These are phyloP conservation scores for Stagonosporopsis vannaccii DNA, from an alignment of 2,329 filamentous ascomycete genomes.

Conservation along the genomic window DNA sequence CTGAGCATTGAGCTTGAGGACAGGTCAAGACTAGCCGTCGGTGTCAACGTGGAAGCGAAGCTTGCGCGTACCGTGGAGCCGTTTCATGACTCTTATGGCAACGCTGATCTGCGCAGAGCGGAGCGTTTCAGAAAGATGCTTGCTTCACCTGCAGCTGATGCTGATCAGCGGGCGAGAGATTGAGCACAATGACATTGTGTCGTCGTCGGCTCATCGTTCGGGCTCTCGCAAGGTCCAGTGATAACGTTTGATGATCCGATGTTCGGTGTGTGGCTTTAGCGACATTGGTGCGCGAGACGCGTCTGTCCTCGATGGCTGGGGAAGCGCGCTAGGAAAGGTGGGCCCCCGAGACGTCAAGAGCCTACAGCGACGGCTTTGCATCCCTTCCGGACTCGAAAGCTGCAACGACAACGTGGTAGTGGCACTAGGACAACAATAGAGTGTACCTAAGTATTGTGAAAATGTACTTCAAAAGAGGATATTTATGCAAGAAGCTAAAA, in stretches of 20 bases:
- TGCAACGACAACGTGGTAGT: background rate
- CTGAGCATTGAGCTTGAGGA: conserved; percentile 8
- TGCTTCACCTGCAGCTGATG: background rate
- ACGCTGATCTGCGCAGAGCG: conserved; percentile 6
- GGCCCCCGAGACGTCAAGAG: background rate
- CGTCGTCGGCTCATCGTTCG: conserved; percentile 3
- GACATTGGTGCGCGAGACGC: background rate
- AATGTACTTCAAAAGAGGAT: background rate
- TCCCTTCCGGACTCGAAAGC: background rate
- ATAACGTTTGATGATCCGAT: background rate
- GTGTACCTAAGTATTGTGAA: background rate
- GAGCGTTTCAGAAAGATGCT: conserved; percentile 8
- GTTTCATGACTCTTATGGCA: conserved; percentile 17
- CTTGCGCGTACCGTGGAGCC: conserved; percentile 21
- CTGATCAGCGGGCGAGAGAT: conserved; percentile 1
- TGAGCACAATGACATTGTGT: background rate
- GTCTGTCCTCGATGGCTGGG: conserved; percentile 1
- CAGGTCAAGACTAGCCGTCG: conserved; percentile 2
- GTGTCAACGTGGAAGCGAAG: conserved; percentile 10
- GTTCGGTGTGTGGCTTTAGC: background rate
- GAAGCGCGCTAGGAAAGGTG: conserved; percentile 7
- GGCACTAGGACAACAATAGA: background rate
- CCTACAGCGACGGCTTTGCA: background rate
- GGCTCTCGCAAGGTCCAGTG: background rate
- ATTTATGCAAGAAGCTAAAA: background rate